Percentiles rank a stretch among this genome's conserved stretches.
phyloP scores from a whole-genome alignment of 768 basidiomycete species.

The Tubosaeta brunneosetosa region DNA sequence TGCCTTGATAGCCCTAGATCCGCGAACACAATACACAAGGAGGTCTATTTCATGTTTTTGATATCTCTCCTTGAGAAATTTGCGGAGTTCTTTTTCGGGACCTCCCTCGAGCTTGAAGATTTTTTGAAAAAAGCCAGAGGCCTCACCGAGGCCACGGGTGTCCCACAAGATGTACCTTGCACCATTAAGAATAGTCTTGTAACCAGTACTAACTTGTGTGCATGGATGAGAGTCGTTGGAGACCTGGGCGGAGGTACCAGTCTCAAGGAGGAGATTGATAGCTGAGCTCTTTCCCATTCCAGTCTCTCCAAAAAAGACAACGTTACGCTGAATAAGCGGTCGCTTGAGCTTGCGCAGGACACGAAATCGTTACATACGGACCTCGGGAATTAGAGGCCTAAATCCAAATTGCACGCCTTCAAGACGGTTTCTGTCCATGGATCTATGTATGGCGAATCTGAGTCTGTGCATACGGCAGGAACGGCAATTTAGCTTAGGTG shows the following conservation, averaged over 20 bases:
- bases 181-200: constrained; percentile 3
- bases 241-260: not conserved
- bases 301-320: constrained; percentile 22
- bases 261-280: constrained; percentile 24
- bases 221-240: constrained; percentile 16
- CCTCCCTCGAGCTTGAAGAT: constrained; percentile 5
- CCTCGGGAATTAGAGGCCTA: constrained; percentile 4
- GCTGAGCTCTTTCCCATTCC: constrained; percentile 26
- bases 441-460: too few species aligned
- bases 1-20: constrained; percentile 29
- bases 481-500: too few species aligned
- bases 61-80: constrained; percentile 19
- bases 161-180: constrained; percentile 28
- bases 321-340: constrained; percentile 12
- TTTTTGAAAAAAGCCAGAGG: constrained; percentile 3
- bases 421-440: not conserved
- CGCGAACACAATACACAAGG: constrained; percentile 37
- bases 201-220: constrained; percentile 6
- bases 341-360: too few species aligned
- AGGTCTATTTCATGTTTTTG: constrained; percentile 34
- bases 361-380: constrained; percentile 3
- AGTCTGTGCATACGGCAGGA: too few species aligned
- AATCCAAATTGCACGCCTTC: not conserved
- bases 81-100: constrained; percentile 17
- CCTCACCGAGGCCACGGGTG: constrained; percentile 38